phyloP scores from a whole-genome alignment of 768 basidiomycete genomes.

The Paxillus rubicundulus region DNA sequence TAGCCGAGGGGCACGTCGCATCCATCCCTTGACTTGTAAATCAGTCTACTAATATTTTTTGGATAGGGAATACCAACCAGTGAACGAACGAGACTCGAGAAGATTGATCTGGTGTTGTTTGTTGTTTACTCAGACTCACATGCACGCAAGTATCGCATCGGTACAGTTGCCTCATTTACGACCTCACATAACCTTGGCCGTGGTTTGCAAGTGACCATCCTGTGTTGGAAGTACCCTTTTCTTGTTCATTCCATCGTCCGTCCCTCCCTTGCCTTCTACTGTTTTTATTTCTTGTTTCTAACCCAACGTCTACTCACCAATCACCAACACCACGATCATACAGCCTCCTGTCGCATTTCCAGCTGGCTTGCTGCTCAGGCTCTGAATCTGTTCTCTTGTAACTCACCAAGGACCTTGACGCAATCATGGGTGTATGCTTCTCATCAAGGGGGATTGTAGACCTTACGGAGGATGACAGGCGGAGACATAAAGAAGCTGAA shows the following conservation, averaged over 20 bases:
- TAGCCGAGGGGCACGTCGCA: too few species aligned
- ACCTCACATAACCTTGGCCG: too few species aligned
- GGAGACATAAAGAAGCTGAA: conserved; percentile 66
- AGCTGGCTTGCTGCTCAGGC: conserved; percentile 14
- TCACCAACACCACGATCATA: not conserved
- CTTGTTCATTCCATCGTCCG: conserved; percentile 1
- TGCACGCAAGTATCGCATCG: conserved; percentile 5
- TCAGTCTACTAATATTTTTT: too few species aligned
- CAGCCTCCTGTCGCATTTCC: not conserved
- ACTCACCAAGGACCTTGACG: not conserved
- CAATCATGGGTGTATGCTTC: conserved; percentile 74
- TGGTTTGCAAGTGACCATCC: not conserved
- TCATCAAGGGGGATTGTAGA: conserved; percentile 57
- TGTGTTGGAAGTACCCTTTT: conserved; percentile 1
- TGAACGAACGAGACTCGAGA: too few species aligned
- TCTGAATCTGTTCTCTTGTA: conserved; percentile 3
- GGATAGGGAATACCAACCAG: too few species aligned
- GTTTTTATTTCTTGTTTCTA: not conserved
- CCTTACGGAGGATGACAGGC: conserved; percentile 66
- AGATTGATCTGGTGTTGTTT: too few species aligned
- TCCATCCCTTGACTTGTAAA: too few species aligned
- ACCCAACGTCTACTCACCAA: not conserved
- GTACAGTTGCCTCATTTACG: too few species aligned
- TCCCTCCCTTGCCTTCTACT: not conserved
- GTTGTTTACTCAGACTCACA: too few species aligned